Conservation (phyloP, 495 filamentous ascomycete species). For the Thozetella sp. region DNA sequence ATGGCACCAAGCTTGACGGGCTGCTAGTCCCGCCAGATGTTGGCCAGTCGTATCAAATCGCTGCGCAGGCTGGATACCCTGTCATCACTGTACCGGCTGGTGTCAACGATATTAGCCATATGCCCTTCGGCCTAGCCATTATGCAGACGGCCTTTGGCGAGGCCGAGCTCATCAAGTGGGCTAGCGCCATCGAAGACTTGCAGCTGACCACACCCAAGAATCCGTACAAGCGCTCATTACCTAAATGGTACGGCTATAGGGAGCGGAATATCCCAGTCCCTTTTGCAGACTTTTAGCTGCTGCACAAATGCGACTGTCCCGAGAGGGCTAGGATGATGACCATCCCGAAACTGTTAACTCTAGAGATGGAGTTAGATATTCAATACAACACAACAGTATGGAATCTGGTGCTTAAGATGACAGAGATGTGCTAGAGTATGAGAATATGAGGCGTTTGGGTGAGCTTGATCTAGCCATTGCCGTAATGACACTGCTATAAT, state of each 20-base stretch:
- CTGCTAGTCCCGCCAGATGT: conserved; percentile 71
- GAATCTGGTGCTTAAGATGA: too few relatives aligned
- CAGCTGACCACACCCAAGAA: conserved; percentile 10
- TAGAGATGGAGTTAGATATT: too few relatives aligned
- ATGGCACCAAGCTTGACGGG: conserved; percentile 51
- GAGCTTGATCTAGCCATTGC: too few relatives aligned
- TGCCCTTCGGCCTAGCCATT: conserved; percentile 71
- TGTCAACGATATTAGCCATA: conserved; percentile 52
- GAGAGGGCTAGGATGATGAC: too few relatives aligned
- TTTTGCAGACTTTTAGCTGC: too few relatives aligned
- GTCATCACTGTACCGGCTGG: conserved; percentile 69
- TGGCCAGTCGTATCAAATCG: conserved; percentile 58
- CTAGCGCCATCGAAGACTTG: conserved; percentile 68
- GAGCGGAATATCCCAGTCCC: conserved; percentile 21
- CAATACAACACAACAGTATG: too few relatives aligned
- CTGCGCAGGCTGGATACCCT: conserved; percentile 66
- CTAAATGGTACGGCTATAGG: conserved; percentile 17
- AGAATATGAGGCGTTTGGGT: too few relatives aligned
- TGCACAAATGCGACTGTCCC: too few relatives aligned
- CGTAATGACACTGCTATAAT: too few relatives aligned
- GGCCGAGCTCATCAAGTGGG: conserved; percentile 60
- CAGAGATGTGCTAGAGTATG: too few relatives aligned
- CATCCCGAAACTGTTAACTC: too few relatives aligned
- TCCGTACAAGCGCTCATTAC: conserved; percentile 15
- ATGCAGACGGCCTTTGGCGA: conserved; percentile 70